A percentile compares a stretch with the other conserved stretches of the same genome.
Conservation (phyloP, 495 filamentous ascomycete species). For the Rhizodiscina lignyota region DNA sequence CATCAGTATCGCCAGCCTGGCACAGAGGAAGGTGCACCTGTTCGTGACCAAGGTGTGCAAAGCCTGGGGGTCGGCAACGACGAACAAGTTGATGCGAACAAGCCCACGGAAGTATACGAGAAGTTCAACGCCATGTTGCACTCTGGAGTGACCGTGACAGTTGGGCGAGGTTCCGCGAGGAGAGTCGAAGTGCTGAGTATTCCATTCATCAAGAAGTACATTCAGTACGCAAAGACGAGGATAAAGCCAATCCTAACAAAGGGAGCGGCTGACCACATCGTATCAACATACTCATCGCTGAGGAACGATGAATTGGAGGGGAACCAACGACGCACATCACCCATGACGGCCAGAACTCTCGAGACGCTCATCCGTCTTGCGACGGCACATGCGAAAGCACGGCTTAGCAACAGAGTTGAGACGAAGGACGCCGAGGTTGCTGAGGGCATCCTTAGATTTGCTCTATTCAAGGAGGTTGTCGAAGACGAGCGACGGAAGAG, state of each 20-base stretch:
- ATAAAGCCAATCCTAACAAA: slow-evolving; percentile 86
- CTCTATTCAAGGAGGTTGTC: slow-evolving; percentile 93
- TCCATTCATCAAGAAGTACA: slow-evolving; percentile 98
- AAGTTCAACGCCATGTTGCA: slow-evolving; percentile 96
- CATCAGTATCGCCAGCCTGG: slow-evolving; percentile 90
- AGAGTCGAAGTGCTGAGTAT: slow-evolving; percentile 88
- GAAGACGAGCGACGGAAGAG: slow-evolving; percentile 71
- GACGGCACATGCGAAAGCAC: slow-evolving; percentile 88
- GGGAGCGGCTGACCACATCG: slow-evolving; percentile 82
- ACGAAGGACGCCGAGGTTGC: slow-evolving; percentile 78
- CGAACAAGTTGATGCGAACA: slow-evolving; percentile 36
- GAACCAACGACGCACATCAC: slow-evolving; percentile 81
- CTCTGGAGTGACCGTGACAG: slow-evolving; percentile 65
- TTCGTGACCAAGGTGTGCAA: slow-evolving; percentile 75
- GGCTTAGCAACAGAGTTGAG: slow-evolving; percentile 84
- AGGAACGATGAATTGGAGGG: slow-evolving; percentile 92
- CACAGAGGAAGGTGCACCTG: slow-evolving; percentile 86
- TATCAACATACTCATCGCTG: slow-evolving; percentile 80
- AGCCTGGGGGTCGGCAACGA: slow-evolving; percentile 79
- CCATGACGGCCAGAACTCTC: slow-evolving; percentile 92
- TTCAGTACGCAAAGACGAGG: slow-evolving; percentile 91
- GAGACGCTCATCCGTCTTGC: slow-evolving; percentile 95
- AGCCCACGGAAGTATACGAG: slow-evolving; percentile 80
- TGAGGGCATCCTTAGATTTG: slow-evolving; percentile 82
- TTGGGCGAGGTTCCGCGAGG: slow-evolving; percentile 53